Evolutionary conservation across 192 early-diverging fungal species (phyloP).

Genomic region (Spizellomyces punctatus): DNA sequence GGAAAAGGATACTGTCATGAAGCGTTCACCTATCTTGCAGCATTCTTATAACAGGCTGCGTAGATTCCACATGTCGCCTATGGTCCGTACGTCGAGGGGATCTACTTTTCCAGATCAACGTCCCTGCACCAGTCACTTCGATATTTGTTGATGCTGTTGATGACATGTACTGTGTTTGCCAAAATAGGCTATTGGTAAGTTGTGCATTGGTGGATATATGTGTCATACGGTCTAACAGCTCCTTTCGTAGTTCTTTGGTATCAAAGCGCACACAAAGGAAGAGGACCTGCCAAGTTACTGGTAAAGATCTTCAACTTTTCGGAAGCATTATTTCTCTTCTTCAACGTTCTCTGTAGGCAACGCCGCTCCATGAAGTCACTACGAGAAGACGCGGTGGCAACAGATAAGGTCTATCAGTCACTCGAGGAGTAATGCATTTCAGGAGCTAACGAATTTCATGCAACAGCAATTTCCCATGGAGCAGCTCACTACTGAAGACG

Average conservation of each 20-base stretch:
- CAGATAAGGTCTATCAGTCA: too few relatives aligned
- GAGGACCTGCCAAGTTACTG: slow-evolving; percentile 53
- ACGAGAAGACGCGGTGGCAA: neutral
- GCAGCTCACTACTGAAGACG: neutral
- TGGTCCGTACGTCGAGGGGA: slow-evolving; percentile 61
- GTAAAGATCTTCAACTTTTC: slow-evolving; percentile 25
- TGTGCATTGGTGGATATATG: too few relatives aligned
- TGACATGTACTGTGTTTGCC: slow-evolving; percentile 44
- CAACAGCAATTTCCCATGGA: too few relatives aligned
- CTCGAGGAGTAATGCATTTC: neutral
- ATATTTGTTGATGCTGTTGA: slow-evolving; percentile 37
- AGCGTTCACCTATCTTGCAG: slow-evolving; percentile 21
- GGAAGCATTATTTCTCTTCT: slow-evolving; percentile 11
- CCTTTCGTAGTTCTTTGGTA: slow-evolving; percentile 40
- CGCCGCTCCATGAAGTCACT: slow-evolving; percentile 9
- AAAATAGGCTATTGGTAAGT: slow-evolving; percentile 51
- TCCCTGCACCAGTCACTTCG: slow-evolving; percentile 46
- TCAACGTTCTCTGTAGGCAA: slow-evolving; percentile 15
- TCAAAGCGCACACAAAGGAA: slow-evolving; percentile 49
- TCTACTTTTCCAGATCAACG: slow-evolving; percentile 65
- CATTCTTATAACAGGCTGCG: slow-evolving; percentile 57
- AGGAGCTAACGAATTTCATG: neutral
- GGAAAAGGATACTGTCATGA: too few relatives aligned
- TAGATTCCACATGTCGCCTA: slow-evolving; percentile 57
- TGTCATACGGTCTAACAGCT: neutral